phyloP scores from a whole-genome alignment of 2,329 filamentous ascomycete genomes.

The Colletotrichum graminicola region DNA sequence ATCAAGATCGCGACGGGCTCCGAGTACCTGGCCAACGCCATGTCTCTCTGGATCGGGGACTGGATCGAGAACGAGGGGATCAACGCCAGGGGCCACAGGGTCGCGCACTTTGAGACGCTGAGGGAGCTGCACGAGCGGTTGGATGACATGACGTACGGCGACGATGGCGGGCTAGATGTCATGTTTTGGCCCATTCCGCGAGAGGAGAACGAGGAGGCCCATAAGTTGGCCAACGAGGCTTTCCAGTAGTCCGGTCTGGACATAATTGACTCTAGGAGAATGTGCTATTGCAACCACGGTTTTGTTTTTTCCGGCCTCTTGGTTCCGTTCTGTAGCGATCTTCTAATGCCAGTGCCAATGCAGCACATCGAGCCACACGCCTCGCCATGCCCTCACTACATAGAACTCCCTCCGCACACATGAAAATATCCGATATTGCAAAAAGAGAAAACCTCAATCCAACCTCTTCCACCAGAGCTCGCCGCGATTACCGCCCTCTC shows the following conservation, averaged over 20 bases:
- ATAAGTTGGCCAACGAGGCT: slow-evolving; percentile 38
- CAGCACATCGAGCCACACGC: background rate
- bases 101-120: slow-evolving; percentile 36
- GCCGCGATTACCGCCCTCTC: slow-evolving; percentile 35
- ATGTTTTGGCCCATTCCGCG: slow-evolving; percentile 43
- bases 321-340: background rate
- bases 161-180: slow-evolving; percentile 37
- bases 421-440: background rate
- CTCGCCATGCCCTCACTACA: background rate
- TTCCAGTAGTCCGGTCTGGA: background rate
- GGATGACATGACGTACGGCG: slow-evolving; percentile 39
- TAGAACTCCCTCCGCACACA: background rate
- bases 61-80: slow-evolving; percentile 42
- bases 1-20: slow-evolving; percentile 43
- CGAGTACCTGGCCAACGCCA: slow-evolving; percentile 39
- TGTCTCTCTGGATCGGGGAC: slow-evolving; percentile 40
- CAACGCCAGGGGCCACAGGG: slow-evolving; percentile 9
- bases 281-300: background rate
- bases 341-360: background rate
- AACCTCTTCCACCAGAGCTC: slow-evolving; percentile 42
- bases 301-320: background rate
- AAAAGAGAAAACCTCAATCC: slow-evolving; percentile 12
- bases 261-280: background rate
- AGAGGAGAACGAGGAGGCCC: slow-evolving; percentile 40
- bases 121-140: slow-evolving; percentile 34